These are phyloP conservation scores for Fragaria nilgerrensis DNA, from an alignment of 306 rosid genomes.

Conservation along the genomic window DNA sequence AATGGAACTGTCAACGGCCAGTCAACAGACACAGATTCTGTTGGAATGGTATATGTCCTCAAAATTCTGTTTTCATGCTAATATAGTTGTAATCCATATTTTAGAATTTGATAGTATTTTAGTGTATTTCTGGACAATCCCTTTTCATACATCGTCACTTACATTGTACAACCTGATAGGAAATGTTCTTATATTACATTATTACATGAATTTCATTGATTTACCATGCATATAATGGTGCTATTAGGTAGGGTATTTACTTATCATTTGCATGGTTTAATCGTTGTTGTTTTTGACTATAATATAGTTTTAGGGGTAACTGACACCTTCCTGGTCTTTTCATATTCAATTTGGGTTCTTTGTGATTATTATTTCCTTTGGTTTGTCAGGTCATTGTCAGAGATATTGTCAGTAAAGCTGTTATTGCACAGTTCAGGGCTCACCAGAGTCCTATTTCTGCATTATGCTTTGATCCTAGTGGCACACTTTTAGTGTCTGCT, in stretches of 20 bases:
- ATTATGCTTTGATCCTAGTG: constrained; percentile 89
- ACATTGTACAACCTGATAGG: neutral
- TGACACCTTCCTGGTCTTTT: neutral
- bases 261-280: neutral
- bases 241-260: neutral
- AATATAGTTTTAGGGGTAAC: neutral
- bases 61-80: constrained; percentile 19
- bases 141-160: neutral
- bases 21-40: constrained; percentile 55
- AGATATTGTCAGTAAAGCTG: constrained; percentile 69
- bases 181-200: neutral
- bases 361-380: constrained; percentile 23
- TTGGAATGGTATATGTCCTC: constrained; percentile 72
- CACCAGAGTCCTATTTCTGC: constrained; percentile 97
- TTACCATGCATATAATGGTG: constrained; percentile 8
- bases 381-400: constrained; percentile 75
- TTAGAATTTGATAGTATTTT: neutral
- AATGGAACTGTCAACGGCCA: constrained; percentile 59
- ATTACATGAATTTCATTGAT: neutral
- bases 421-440: constrained; percentile 82
- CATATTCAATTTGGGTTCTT: constrained; percentile 12
- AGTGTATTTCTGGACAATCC: neutral
- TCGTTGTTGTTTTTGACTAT: constrained; percentile 9
- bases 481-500: constrained; percentile 85
- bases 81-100: neutral